These are phyloP conservation scores for Mucuna pruriens DNA, from an alignment of 306 rosid genomes.

Conservation along the genomic window DNA sequence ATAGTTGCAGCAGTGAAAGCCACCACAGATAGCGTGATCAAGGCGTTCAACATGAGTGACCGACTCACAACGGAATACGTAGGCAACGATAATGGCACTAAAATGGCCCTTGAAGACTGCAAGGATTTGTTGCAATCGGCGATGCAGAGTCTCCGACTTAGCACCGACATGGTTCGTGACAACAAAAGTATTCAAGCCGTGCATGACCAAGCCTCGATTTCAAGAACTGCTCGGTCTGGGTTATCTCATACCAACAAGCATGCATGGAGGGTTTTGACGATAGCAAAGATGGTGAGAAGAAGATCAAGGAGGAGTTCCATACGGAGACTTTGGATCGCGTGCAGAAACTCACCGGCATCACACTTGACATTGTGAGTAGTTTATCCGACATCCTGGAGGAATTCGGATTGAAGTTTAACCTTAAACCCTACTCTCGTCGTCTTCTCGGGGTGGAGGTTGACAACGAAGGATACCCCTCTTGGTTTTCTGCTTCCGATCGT, in stretches of 20 bases:
- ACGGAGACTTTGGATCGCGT: not conserved
- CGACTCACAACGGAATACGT: constrained; percentile 38
- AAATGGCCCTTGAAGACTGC: constrained; percentile 68
- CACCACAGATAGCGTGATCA: constrained; percentile 43
- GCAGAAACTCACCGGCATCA: constrained; percentile 52
- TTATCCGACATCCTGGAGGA: constrained; percentile 39
- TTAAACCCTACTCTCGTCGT: constrained; percentile 52
- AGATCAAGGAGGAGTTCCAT: constrained; percentile 25
- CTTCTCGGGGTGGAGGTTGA: constrained; percentile 52
- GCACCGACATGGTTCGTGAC: constrained; percentile 34
- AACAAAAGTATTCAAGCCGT: constrained; percentile 38
- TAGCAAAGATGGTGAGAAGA: constrained; percentile 29
- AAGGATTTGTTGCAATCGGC: constrained; percentile 61
- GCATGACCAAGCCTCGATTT: constrained; percentile 44
- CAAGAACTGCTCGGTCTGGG: constrained; percentile 67
- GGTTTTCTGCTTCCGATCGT: constrained; percentile 61
- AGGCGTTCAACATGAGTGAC: constrained; percentile 59
- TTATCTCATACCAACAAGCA: constrained; percentile 53
- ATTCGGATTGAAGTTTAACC: constrained; percentile 45
- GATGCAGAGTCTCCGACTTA: constrained; percentile 43
- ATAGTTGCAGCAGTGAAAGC: constrained; percentile 48
- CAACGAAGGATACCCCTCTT: constrained; percentile 52
- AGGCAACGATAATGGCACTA: not conserved
- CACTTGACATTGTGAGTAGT: constrained; percentile 53
- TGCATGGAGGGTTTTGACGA: constrained; percentile 56